Conservation (phyloP, 306 rosid genomes). For the Rosa rugosa region DNA sequence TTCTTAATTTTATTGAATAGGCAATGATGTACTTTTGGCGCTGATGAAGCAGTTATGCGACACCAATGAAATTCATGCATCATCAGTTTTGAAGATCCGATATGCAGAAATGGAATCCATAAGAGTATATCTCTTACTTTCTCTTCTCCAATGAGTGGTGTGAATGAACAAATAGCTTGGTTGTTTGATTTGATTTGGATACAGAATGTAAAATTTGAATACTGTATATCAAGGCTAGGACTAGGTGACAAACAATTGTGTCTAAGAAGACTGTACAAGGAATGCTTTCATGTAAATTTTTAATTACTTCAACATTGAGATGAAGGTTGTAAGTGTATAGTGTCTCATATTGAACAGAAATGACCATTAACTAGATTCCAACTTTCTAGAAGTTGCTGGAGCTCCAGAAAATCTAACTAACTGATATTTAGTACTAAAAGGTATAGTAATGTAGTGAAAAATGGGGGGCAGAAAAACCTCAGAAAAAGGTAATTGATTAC, state of each 20-base stretch:
- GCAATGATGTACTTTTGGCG: constrained; percentile 91
- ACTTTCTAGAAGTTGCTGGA: no score
- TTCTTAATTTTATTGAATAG: constrained; percentile 45
- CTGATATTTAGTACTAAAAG: no score
- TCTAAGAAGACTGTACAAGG: constrained; percentile 9
- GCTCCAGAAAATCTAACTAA: no score
- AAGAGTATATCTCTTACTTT: constrained; percentile 5
- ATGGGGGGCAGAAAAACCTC: no score
- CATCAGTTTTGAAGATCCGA: constrained; percentile 27
- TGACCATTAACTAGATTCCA: no score
- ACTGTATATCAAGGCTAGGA: constrained; percentile 25
- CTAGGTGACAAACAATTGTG: constrained; percentile 4
- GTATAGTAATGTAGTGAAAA: no score
- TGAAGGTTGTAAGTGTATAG: no score
- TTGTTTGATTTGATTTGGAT: constrained; percentile 22
- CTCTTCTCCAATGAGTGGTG: constrained; percentile 16
- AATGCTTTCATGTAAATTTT: neutral
- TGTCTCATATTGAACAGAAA: no score
- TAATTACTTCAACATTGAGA: no score
- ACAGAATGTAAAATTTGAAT: constrained; percentile 21
- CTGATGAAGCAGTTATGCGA: constrained; percentile 40
- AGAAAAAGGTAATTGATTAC: no score
- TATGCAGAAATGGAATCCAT: constrained; percentile 23
- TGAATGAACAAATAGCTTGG: constrained; percentile 16
- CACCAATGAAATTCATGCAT: constrained; percentile 18